Base-by-base conservation (phyloP, 192 early-diverging fungal species). In the Podila verticillata region DNA sequence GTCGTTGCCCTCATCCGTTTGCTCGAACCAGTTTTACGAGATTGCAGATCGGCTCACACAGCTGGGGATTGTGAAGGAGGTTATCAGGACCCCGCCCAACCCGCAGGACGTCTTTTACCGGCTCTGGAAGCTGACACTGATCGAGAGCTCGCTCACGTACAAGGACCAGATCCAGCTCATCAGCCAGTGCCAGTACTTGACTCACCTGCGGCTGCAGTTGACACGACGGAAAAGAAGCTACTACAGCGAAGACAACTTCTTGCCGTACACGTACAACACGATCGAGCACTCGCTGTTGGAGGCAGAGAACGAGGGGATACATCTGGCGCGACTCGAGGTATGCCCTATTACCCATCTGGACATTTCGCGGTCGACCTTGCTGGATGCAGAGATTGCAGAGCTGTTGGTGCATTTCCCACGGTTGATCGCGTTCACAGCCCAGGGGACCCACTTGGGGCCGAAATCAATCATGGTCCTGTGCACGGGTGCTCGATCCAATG, bases 181-280 rank as follows among this genome's bases (percentile, higher is more conserved):
- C 5, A 56, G 73, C 19, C 73, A 68, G 28, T 74, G 73, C n/a
- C 73, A 74, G 22, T 74, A 74, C 36, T 36, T 74, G 2, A 74
- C 73, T 0, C 65, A 74, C 32, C 73, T 74, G 39, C 59, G 12
- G 9, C 20, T 74, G 22, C 73, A 57, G 51, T 35, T 63, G 26
- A 57, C n/a, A 56, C 47, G 73, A 5, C 28, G 29, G 9, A 26
- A 13, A 24, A 63, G 63, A 34, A 48, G 20, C 9, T 49, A 63
- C 7, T 31, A 63, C 4, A 39, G 32, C 1, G 35, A 57, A 48
- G 35, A 57, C 36, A 13, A 36, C 39, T 26, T 24, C 22, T 26
- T n/a, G 20, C 51, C 51, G 3, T 54, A 54, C 10, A 26, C 51
- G 4, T 54, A 54, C 9, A 54, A 54, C 51, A 26, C 51, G 22